Base-by-base conservation (phyloP, 768 basidiomycete genomes). In the Termitomyces sp. region DNA sequence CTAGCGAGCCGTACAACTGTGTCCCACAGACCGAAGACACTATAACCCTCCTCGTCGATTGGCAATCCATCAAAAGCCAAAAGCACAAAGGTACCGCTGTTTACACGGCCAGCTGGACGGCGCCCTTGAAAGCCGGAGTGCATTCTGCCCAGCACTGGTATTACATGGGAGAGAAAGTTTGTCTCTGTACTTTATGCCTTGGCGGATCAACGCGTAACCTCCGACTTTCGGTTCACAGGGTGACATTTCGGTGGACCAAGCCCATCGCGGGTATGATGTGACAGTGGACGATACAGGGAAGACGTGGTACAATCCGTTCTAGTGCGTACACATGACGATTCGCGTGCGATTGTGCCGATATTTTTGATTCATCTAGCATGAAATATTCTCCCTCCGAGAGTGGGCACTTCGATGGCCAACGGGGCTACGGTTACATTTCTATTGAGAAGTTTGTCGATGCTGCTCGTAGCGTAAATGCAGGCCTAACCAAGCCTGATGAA, bases 101-200 rank as follows among this genome's bases (percentile, higher is more conserved):
- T 1, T 97, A 94, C 75, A 95, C 95, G 5, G 93, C 95, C 9
- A 91, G 89, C 52, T 97, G 94, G 94, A 95, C 94, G 1, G 94
- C 95, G 0, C 95, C 94, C 18, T 75, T 93, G 58, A 90, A 91
- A 69, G 80, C 90, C 22, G 94, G 93, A n/a, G 81, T 96, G 9
- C 93, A 95, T 71, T 88, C 89, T 8, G 89, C 88, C 40, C 94
- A 97, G 67, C 87, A 92, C 67, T 95, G 91, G 90, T 93, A 95
- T 73, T 95, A 95, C 74, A 92, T 95, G 89, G 94, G 83, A 49
- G 89, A 92, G 76, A 95, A 92, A 80, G 92, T 86, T 53, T 8
- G 71, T 45, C 49, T 48, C 57, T 20, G 22, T 10, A 53, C 24
- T 16, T 50, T 45, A 53, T 10, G 26, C 10, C 26, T 51, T 39